Evolutionary conservation across 192 early-diverging fungal genomes (phyloP).

Genomic region (Linnemannia hyalina): DNA sequence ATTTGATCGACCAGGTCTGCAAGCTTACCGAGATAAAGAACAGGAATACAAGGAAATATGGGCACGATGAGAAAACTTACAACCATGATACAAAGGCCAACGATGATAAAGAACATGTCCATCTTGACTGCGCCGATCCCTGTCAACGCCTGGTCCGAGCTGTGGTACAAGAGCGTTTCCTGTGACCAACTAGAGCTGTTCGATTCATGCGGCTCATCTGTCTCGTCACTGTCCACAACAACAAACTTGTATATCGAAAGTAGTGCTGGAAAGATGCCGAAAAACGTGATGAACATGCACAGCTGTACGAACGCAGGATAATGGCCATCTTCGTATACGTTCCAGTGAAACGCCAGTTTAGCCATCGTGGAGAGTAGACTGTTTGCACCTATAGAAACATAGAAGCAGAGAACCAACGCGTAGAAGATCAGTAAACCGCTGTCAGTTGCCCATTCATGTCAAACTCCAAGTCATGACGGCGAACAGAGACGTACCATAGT

Average conservation of each 20-base stretch:
- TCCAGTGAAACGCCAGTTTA: background rate
- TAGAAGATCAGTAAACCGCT: too few relatives aligned
- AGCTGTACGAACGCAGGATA: background rate
- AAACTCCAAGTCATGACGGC: background rate
- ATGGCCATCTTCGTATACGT: background rate
- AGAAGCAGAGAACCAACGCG: background rate
- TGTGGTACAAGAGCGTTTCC: background rate
- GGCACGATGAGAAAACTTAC: background rate
- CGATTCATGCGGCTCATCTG: background rate
- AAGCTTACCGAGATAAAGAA: conserved; percentile 2
- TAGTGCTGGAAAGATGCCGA: background rate
- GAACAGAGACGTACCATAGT: background rate
- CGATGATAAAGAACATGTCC: conserved; percentile 1
- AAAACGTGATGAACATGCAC: background rate
- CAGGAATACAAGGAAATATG: background rate
- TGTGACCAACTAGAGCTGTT: background rate
- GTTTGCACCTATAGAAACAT: background rate
- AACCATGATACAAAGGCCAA: background rate
- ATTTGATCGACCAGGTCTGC: too few relatives aligned
- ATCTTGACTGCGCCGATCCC: background rate
- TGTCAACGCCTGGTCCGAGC: background rate
- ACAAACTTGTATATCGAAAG: background rate
- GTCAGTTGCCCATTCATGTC: too few relatives aligned
- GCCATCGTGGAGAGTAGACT: background rate
- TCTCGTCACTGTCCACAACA: background rate